Conservation (phyloP, 139 green algal species). For the Axilococcus clingmanii region DNA sequence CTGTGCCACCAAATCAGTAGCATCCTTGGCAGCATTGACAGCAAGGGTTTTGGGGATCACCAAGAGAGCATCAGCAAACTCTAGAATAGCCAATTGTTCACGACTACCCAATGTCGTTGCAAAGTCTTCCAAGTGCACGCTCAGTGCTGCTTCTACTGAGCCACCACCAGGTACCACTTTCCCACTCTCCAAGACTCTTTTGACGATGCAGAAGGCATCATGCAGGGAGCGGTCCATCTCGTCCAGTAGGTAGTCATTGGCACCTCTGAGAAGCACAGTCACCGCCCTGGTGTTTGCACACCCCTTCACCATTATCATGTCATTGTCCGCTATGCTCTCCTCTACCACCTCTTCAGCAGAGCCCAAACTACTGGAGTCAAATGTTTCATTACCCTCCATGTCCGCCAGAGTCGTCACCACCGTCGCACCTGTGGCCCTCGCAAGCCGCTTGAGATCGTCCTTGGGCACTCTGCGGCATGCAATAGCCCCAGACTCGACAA, state of each 20-base stretch:
- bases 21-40: slow-evolving; percentile 94
- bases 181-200: slow-evolving; percentile 91
- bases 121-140: slow-evolving; percentile 91
- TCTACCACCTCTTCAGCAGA: slow-evolving; percentile 63
- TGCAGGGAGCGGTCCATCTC: slow-evolving; percentile 97
- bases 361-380: slow-evolving; percentile 71
- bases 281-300: slow-evolving; percentile 33
- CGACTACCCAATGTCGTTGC: slow-evolving; percentile 86
- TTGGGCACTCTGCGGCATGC: slow-evolving; percentile 85
- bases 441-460: slow-evolving; percentile 92
- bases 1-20: slow-evolving; percentile 89
- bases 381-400: slow-evolving; percentile 95
- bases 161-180: slow-evolving; percentile 82
- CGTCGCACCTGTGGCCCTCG: slow-evolving; percentile 78
- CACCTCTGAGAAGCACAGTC: slow-evolving; percentile 82
- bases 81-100: slow-evolving; percentile 96
- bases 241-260: slow-evolving; percentile 98
- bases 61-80: slow-evolving; percentile 85
- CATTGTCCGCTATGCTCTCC: slow-evolving; percentile 61
- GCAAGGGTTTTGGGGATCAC: slow-evolving; percentile 87
- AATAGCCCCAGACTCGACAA: slow-evolving; percentile 93
- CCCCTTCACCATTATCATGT: slow-evolving; percentile 73
- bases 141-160: slow-evolving; percentile 88
- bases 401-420: slow-evolving; percentile 87
- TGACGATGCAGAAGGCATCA: slow-evolving; percentile 96